Evolutionary conservation across 1,284 basidiomycete species (phyloP).

Genomic region (Microbotryum violaceum): DNA sequence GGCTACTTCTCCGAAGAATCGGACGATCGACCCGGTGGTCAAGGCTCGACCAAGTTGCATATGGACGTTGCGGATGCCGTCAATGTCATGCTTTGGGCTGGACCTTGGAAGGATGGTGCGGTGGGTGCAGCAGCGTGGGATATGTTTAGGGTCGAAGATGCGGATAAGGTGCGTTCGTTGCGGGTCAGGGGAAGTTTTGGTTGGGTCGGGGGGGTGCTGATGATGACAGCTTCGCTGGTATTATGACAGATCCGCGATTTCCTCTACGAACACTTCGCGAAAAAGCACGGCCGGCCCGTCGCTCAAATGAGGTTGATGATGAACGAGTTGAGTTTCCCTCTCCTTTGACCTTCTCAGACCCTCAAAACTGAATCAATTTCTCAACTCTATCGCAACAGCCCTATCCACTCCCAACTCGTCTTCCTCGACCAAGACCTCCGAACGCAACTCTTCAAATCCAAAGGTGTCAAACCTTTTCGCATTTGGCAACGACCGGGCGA

Average conservation of each 20-base stretch:
- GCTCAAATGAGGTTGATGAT: conserved; percentile 6
- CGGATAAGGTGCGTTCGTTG: conserved; percentile 46
- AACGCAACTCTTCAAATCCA: conserved; percentile 57
- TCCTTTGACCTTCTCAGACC: background rate
- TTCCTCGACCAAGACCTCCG: conserved; percentile 69
- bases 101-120: conserved; percentile 53
- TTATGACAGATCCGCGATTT: conserved; percentile 56
- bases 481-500: conserved; percentile 87
- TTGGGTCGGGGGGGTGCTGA: background rate
- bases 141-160: conserved; percentile 73
- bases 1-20: conserved; percentile 48
- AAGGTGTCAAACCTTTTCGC: conserved; percentile 67
- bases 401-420: conserved; percentile 82
- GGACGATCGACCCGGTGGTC: conserved; percentile 53
- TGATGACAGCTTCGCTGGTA: background rate
- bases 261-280: conserved; percentile 47
- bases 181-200: conserved; percentile 8
- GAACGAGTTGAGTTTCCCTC: conserved; percentile 25
- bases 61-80: conserved; percentile 56
- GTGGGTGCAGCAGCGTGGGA: conserved; percentile 87
- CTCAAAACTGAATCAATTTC: background rate
- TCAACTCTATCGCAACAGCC: conserved; percentile 44
- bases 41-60: conserved; percentile 78
- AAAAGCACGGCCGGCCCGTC: conserved; percentile 31
- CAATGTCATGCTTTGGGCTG: conserved; percentile 79